phyloP scores from a whole-genome alignment of 768 basidiomycete species.

The Russula dissimulans region DNA sequence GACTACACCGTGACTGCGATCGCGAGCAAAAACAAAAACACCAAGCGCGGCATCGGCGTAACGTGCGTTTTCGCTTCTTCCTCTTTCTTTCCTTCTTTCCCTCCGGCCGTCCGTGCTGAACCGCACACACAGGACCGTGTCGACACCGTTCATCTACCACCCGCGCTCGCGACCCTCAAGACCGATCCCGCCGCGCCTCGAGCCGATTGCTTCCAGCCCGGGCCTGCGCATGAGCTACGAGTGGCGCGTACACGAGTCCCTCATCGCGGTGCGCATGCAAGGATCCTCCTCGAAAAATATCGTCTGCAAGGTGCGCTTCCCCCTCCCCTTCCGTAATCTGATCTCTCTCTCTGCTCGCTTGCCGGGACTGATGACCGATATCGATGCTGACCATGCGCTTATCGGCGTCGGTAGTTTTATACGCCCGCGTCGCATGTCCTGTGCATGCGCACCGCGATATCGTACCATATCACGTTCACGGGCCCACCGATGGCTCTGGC shows the following conservation, averaged over 20 bases:
- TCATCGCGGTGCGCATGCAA: slow-evolving; percentile 20
- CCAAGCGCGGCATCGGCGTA: slow-evolving; percentile 42
- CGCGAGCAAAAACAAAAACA: slow-evolving; percentile 46
- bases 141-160: slow-evolving; percentile 53
- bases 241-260: slow-evolving; percentile 42
- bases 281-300: neutral
- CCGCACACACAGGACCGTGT: slow-evolving; percentile 35
- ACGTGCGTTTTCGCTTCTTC: slow-evolving; percentile 34
- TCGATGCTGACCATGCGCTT: too few relatives aligned
- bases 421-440: slow-evolving; percentile 54
- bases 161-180: slow-evolving; percentile 55
- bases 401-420: slow-evolving; percentile 29
- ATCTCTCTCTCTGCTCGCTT: too few relatives aligned
- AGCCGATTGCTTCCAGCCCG: slow-evolving; percentile 19
- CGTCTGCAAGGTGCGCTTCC: slow-evolving; percentile 1
- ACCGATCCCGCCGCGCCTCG: slow-evolving; percentile 41
- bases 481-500: slow-evolving; percentile 49
- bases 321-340: neutral
- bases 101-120: neutral
- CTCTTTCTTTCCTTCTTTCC: neutral
- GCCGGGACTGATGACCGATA: too few relatives aligned
- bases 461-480: slow-evolving; percentile 55
- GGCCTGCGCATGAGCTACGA: slow-evolving; percentile 39
- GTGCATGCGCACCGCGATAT: slow-evolving; percentile 48
- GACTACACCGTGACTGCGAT: slow-evolving; percentile 51